phyloP scores from a whole-genome alignment of 768 basidiomycete genomes.

The Mycena venus region DNA sequence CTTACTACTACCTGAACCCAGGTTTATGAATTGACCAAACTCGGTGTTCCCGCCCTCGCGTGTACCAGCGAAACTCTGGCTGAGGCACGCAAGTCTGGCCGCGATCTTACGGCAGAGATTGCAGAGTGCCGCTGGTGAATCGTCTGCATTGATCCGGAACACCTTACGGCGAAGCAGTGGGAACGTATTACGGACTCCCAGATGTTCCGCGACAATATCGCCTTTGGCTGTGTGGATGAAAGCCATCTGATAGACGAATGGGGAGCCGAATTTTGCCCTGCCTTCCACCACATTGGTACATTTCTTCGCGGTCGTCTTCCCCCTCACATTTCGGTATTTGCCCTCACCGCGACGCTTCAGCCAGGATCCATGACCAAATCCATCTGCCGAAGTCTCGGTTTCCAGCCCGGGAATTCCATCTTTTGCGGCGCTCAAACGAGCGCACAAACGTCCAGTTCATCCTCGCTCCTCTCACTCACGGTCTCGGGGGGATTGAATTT shows the following conservation, averaged over 20 bases:
- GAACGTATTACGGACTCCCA: conserved; percentile 1
- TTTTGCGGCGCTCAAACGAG: too few relatives aligned
- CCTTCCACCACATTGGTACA: conserved; percentile 3
- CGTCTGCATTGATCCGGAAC: background rate
- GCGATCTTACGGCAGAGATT: background rate
- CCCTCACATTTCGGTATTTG: conserved; percentile 6
- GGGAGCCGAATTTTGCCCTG: conserved; percentile 15
- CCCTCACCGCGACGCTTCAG: conserved; percentile 17
- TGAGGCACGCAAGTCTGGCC: conserved; percentile 16
- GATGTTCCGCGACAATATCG: conserved; percentile 11
- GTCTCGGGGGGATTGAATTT: conserved; percentile 7
- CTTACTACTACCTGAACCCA: background rate
- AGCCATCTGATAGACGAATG: conserved; percentile 23
- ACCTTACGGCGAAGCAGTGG: background rate
- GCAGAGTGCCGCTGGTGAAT: background rate
- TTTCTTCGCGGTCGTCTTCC: conserved; percentile 18
- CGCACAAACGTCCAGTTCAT: background rate
- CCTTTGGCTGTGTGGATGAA: conserved; percentile 16
- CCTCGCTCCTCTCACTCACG: conserved; percentile 2
- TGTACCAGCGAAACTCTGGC: conserved; percentile 8
- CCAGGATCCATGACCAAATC: background rate
- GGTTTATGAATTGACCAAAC: background rate
- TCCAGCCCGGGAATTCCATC: background rate
- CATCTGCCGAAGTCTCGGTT: conserved; percentile 7
- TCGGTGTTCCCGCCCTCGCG: background rate